A percentile compares a stretch with the other conserved stretches of the same genome.
Evolutionary conservation across 2,329 filamentous ascomycete genomes (phyloP).

Genomic region (Cladosporium oxysporum): DNA sequence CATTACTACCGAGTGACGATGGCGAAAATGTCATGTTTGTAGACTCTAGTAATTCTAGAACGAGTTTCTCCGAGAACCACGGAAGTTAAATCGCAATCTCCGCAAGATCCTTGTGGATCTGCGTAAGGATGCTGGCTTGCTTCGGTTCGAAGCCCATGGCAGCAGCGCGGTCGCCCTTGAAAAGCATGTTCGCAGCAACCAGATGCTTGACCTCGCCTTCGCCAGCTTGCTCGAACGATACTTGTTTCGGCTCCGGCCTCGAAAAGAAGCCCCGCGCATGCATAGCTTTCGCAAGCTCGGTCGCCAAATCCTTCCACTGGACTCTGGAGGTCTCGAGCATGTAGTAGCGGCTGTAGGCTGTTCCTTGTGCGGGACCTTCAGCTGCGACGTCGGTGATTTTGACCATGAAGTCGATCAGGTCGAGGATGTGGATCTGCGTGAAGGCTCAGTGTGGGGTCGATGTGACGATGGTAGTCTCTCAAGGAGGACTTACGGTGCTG

Average conservation of each 20-base stretch:
- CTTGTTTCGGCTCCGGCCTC: background rate
- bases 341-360: slow-evolving; percentile 15
- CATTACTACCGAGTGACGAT: background rate
- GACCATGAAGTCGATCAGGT: slow-evolving; percentile 8
- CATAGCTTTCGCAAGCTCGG: slow-evolving; percentile 15
- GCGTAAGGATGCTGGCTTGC: background rate
- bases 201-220: slow-evolving; percentile 7
- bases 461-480: background rate
- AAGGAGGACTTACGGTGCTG: slow-evolving; percentile 4
- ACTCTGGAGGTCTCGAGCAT: slow-evolving; percentile 14
- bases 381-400: slow-evolving; percentile 10
- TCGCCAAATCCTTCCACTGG: slow-evolving; percentile 14
- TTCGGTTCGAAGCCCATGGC: background rate
- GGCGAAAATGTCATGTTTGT: background rate
- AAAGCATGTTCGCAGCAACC: background rate
- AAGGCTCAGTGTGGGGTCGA: background rate
- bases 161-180: slow-evolving; percentile 2
- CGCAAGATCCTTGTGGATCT: background rate
- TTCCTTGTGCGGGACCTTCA: slow-evolving; percentile 8
- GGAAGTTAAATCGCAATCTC: background rate
- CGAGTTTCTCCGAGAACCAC: background rate
- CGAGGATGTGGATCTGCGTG: slow-evolving; percentile 13
- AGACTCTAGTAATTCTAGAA: background rate
- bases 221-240: background rate
- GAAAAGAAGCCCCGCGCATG: slow-evolving; percentile 1